phyloP scores from a whole-genome alignment of 768 basidiomycete species.

The Naematelia aurantialba region DNA sequence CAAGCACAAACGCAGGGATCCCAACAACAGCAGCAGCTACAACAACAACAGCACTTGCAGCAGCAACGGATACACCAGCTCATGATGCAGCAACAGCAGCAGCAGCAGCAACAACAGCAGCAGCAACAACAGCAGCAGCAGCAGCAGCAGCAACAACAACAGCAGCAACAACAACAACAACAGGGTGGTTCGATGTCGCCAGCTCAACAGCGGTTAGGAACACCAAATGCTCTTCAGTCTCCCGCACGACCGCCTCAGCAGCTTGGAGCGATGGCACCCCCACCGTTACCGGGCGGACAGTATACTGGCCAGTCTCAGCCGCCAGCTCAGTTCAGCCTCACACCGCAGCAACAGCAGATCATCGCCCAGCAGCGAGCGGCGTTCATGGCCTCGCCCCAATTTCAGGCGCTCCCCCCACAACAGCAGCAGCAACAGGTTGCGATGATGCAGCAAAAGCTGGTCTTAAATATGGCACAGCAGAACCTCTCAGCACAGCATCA shows the following conservation, averaged over 20 bases:
- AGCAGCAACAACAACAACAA: slow-evolving; percentile 15
- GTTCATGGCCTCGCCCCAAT: neutral
- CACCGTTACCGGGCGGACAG: neutral
- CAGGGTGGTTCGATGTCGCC: slow-evolving; percentile 7
- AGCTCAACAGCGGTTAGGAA: neutral
- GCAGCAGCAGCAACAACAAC: slow-evolving; percentile 3
- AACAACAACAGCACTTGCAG: slow-evolving; percentile 7
- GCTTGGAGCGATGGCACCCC: neutral
- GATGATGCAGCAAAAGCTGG: slow-evolving; percentile 22
- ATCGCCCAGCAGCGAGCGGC: slow-evolving; percentile 11
- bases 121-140: slow-evolving; percentile 4
- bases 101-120: slow-evolving; percentile 3
- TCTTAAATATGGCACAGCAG: slow-evolving; percentile 15
- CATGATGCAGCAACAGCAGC: neutral
- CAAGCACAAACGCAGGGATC: slow-evolving; percentile 4
- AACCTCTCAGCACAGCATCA: neutral
- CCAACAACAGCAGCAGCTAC: slow-evolving; percentile 8
- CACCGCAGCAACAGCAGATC: slow-evolving; percentile 11
- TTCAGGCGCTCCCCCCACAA: neutral
- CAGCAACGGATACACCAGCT: slow-evolving; percentile 7
- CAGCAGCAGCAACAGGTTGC: slow-evolving; percentile 22
- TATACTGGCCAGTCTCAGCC: slow-evolving; percentile 6
- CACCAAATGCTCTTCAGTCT: neutral
- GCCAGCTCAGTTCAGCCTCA: slow-evolving; percentile 9
- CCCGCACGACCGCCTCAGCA: slow-evolving; percentile 7